Evolutionary conservation across 1,139 yeast genomes (phyloP).

Genomic region (Lodderomyces beijingensis): DNA sequence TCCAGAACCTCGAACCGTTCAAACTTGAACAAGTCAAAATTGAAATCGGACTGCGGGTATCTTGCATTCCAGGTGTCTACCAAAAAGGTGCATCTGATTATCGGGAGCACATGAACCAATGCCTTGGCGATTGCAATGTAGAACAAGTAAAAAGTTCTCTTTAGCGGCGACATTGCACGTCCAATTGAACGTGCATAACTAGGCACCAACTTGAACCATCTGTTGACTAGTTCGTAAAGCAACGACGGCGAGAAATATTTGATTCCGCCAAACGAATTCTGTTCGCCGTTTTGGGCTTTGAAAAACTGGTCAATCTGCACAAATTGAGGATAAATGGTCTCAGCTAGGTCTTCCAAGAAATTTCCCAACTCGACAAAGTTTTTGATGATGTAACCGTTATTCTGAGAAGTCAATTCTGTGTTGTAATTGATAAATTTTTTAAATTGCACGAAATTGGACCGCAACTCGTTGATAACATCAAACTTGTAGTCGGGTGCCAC

Average conservation of each 20-base stretch:
- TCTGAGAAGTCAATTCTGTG: conserved; percentile 12
- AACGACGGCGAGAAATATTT: conserved; percentile 16
- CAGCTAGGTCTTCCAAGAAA: conserved; percentile 25
- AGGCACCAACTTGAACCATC: conserved; percentile 36
- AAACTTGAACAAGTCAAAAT: conserved; percentile 20
- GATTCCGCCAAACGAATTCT: conserved; percentile 10
- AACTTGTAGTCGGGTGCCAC: conserved; percentile 34
- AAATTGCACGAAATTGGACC: conserved; percentile 20
- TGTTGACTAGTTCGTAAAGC: conserved; percentile 8
- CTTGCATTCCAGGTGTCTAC: conserved; percentile 34
- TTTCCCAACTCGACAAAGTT: conserved; percentile 25
- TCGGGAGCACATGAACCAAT: conserved; percentile 29
- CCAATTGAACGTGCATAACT: conserved; percentile 31
- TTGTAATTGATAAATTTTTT: conserved; percentile 19
- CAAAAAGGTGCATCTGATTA: conserved; percentile 30
- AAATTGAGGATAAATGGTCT: conserved; percentile 26
- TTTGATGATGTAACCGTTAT: conserved; percentile 13
- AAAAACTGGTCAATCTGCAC: conserved; percentile 22
- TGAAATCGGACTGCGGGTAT: conserved; percentile 29
- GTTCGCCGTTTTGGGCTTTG: conserved; percentile 12
- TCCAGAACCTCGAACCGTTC: conserved; percentile 14
- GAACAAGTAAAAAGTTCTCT: conserved; percentile 31
- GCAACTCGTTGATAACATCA: conserved; percentile 24
- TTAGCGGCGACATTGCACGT: conserved; percentile 24
- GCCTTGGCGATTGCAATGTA: conserved; percentile 34